These are phyloP conservation scores for Colletotrichum tabaci DNA, from an alignment of 2,329 filamentous ascomycete genomes.

Conservation along the genomic window DNA sequence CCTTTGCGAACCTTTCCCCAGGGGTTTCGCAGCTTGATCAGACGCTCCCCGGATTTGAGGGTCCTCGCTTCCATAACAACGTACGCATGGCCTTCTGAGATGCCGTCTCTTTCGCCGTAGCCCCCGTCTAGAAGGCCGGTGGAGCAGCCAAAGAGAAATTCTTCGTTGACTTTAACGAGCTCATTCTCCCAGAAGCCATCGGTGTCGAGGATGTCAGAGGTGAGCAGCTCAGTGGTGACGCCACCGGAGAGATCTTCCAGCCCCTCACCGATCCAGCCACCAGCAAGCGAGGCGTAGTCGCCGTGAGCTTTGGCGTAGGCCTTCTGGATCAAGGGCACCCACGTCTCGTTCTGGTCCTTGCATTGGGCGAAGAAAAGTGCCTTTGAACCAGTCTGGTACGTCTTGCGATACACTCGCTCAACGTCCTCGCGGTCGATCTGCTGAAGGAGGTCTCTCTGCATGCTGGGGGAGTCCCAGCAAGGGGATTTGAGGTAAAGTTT, in stretches of 20 bases:
- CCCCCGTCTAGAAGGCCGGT: conserved; percentile 75
- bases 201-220: conserved; percentile 81
- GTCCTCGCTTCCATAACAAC: conserved; percentile 72
- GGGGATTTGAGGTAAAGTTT: conserved; percentile 88
- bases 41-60: conserved; percentile 66
- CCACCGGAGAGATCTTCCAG: conserved; percentile 76
- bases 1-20: conserved; percentile 73
- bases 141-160: conserved; percentile 83
- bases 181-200: conserved; percentile 89
- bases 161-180: conserved; percentile 83
- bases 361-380: conserved; percentile 86
- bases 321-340: conserved; percentile 85
- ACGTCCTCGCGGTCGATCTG: conserved; percentile 82
- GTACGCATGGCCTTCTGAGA: conserved; percentile 72
- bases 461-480: conserved; percentile 84
- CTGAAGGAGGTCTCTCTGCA: conserved; percentile 81
- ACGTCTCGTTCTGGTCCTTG: conserved; percentile 83
- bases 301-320: conserved; percentile 89
- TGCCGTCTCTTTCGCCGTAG: conserved; percentile 72
- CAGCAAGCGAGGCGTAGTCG: conserved; percentile 79
- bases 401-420: conserved; percentile 78
- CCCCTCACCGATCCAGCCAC: conserved; percentile 77
- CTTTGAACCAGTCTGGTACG: conserved; percentile 81
- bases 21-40: conserved; percentile 73
- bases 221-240: conserved; percentile 78